phyloP scores from a whole-genome alignment of 2,329 filamentous ascomycete species.

The Ophiostoma quercus region DNA sequence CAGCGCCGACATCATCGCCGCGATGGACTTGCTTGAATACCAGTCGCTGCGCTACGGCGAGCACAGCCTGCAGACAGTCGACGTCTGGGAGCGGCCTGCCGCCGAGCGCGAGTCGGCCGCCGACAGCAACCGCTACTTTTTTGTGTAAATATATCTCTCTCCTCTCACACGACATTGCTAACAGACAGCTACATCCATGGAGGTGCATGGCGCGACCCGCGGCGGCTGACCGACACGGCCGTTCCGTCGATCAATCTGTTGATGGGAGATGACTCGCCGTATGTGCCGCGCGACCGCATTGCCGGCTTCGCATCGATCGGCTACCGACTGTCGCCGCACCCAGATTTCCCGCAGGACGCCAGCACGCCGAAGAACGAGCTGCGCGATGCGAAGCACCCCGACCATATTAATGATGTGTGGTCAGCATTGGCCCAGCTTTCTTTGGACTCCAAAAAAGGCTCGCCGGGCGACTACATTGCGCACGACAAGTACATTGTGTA shows the following conservation, averaged over 20 bases:
- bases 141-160: constrained; percentile 36
- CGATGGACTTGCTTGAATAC: constrained; percentile 26
- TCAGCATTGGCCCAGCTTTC: constrained; percentile 46
- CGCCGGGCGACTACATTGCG: constrained; percentile 24
- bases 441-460: constrained; percentile 35
- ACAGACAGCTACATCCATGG: constrained; percentile 51
- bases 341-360: constrained; percentile 43
- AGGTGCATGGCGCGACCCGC: constrained; percentile 59
- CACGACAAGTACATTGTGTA: constrained; percentile 48
- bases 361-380: constrained; percentile 33
- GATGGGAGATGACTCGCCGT: constrained; percentile 22
- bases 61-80: constrained; percentile 42
- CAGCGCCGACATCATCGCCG: neutral
- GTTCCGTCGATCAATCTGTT: constrained; percentile 33
- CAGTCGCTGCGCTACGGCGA: constrained; percentile 36
- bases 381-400: constrained; percentile 51
- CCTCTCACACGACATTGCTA: neutral
- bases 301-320: constrained; percentile 60
- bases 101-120: constrained; percentile 24
- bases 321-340: constrained; percentile 57
- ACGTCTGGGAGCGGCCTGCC: constrained; percentile 40
- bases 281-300: constrained; percentile 46
- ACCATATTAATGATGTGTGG: constrained; percentile 55
- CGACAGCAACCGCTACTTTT: constrained; percentile 31
- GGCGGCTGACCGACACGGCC: constrained; percentile 44